Conservation (phyloP, 768 basidiomycete genomes). For the Pleurotus citrinopileatus region DNA sequence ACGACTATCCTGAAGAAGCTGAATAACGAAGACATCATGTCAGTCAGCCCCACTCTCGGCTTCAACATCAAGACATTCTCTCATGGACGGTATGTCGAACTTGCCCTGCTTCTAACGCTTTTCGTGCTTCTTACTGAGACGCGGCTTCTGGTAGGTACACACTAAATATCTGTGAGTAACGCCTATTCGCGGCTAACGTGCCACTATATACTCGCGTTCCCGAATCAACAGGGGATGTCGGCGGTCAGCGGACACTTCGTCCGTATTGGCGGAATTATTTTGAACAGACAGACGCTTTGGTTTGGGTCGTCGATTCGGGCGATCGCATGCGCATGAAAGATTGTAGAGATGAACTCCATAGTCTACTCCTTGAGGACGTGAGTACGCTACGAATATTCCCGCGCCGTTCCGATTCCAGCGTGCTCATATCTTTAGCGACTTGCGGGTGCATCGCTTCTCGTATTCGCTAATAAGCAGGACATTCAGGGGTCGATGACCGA, state of each 20-base stretch:
- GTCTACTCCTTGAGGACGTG: constrained; percentile 90
- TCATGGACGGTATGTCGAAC: constrained; percentile 73
- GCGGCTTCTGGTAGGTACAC: constrained; percentile 51
- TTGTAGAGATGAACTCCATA: constrained; percentile 84
- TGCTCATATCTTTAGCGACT: constrained; percentile 57
- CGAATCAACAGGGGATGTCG: constrained; percentile 82
- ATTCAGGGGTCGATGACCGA: constrained; percentile 82
- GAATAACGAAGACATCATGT: constrained; percentile 86
- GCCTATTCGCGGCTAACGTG: constrained; percentile 5
- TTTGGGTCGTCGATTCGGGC: constrained; percentile 98
- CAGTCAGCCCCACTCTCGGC: constrained; percentile 90
- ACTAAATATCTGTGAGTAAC: constrained; percentile 70
- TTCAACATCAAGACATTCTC: constrained; percentile 99
- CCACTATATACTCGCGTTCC: constrained; percentile 15
- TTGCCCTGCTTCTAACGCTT: constrained; percentile 13
- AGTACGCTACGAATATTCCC: constrained; percentile 23
- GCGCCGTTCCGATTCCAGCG: constrained; percentile 5
- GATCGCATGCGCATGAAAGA: constrained; percentile 89
- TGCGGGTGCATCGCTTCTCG: constrained; percentile 91
- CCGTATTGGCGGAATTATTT: constrained; percentile 99
- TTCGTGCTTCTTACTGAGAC: constrained; percentile 19
- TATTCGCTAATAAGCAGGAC: constrained; percentile 99
- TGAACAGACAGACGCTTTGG: constrained; percentile 95
- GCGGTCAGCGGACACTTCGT: constrained; percentile 91
- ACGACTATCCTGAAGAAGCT: constrained; percentile 97